Base-by-base conservation (phyloP, 306 rosid genomes). In the Quercus robur region DNA sequence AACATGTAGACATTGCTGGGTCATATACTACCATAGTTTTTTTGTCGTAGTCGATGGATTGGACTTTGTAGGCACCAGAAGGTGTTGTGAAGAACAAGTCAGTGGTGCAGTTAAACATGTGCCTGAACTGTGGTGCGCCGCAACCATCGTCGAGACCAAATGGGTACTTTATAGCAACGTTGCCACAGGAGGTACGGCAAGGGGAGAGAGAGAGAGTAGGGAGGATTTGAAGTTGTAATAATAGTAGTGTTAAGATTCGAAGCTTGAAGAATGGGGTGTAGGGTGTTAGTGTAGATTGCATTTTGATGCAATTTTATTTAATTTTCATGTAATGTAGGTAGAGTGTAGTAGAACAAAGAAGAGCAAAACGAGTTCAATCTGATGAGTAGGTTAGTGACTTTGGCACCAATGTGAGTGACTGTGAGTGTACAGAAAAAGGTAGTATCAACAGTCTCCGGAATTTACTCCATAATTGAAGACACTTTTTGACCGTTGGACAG, bases 1-100 rank as follows among this genome's bases (percentile, higher is more conserved):
- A 94, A 83, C 97, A 94, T 3, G 97, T 94, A 11, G 98, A 94
- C 98, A 92, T 92, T 68, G 91, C 76, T 0, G 98, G 98, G 85
- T 94, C 98, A 49, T 89, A 92, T 56, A 94, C 71, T 6, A 85
- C 83, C 86, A 94, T 77, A 3, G 71, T 55, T 67, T 87, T 75
- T 75, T 87, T 85, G 83, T 80, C 84, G 70, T 94, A 94, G 86
- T 94, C 86, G 3, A 94, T 87, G 84, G 98, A 91, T 81, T 94
- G 91, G 58, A 94, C 97, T 61, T 91, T 94, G 92, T 94, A 94
- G 23, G 57, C 51, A 26, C 98, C 98, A 4, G 98, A 94, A 17
- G 97, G 94, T 6, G 98, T 92, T 76, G 81, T 75, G 73, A 94
- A 90, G 88, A 94, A 94, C 63, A 94, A 59, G 68, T 92, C 90